A percentile compares a stretch with the other conserved stretches of the same genome.
phyloP scores from a whole-genome alignment of 768 basidiomycete genomes.

The Coprinopsis marcescibilis region DNA sequence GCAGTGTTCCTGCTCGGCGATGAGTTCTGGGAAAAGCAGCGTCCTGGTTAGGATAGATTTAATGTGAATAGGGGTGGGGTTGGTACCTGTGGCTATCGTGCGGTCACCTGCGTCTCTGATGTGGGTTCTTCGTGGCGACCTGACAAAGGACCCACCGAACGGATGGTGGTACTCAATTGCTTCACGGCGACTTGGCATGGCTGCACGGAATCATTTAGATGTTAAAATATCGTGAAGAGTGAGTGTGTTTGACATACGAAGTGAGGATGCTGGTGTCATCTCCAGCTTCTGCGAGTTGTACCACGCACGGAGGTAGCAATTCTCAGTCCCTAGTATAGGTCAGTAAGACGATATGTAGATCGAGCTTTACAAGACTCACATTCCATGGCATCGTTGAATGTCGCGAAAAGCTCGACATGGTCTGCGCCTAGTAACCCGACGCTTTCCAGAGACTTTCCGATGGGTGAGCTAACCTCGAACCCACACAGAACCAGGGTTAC shows the following conservation, averaged over 20 bases:
- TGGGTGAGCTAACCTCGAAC: slow-evolving; percentile 50
- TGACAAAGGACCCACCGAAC: slow-evolving; percentile 38
- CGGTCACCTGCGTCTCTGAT: slow-evolving; percentile 67
- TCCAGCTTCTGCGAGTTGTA: slow-evolving; percentile 62
- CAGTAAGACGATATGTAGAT: background rate
- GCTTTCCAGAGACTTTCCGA: slow-evolving; percentile 68
- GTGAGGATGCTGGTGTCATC: slow-evolving; percentile 28
- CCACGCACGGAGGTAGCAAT: slow-evolving; percentile 83
- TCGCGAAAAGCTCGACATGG: slow-evolving; percentile 75
- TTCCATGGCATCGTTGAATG: slow-evolving; percentile 88
- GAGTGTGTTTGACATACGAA: slow-evolving; percentile 28
- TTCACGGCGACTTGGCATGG: slow-evolving; percentile 54
- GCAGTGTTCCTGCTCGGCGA: slow-evolving; percentile 25
- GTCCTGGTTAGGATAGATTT: background rate
- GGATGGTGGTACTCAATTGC: slow-evolving; percentile 39
- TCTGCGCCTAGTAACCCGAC: slow-evolving; percentile 77
- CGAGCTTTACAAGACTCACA: slow-evolving; percentile 43
- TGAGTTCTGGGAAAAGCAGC: slow-evolving; percentile 20
- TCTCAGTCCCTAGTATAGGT: slow-evolving; percentile 74
- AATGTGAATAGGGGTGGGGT: background rate
- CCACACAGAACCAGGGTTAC: slow-evolving; percentile 91
- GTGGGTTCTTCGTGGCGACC: slow-evolving; percentile 64
- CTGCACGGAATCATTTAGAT: slow-evolving; percentile 22
- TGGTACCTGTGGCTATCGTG: slow-evolving; percentile 57
- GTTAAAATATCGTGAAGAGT: background rate